Evolutionary conservation across 148 eudicot species (phyloP).

Genomic region (Linanthus parryae): DNA sequence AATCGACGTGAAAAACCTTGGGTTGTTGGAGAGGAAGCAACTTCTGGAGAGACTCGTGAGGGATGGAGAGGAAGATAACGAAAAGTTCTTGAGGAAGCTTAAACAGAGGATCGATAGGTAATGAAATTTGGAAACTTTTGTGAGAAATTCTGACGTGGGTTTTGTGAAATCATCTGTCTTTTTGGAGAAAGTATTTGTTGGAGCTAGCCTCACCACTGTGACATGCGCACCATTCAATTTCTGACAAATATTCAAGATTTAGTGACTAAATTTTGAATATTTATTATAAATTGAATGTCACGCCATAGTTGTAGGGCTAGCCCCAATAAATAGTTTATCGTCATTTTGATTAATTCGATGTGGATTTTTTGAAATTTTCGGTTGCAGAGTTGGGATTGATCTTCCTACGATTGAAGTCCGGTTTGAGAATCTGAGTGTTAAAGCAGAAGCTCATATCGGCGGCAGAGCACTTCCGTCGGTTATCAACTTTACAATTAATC

Average conservation of each 20-base stretch:
- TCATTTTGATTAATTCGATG: too few relatives aligned
- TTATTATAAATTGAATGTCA: too few relatives aligned
- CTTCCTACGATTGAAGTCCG: slow-evolving; percentile 60
- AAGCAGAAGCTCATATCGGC: slow-evolving; percentile 45
- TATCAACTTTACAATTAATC: slow-evolving; percentile 30
- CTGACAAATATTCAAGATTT: too few relatives aligned
- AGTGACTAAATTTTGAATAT: too few relatives aligned
- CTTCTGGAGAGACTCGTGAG: slow-evolving; percentile 7
- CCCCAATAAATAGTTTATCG: too few relatives aligned
- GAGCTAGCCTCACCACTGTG: too few relatives aligned
- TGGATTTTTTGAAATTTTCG: too few relatives aligned
- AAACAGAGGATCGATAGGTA: slow-evolving; percentile 12
- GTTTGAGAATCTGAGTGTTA: slow-evolving; percentile 43
- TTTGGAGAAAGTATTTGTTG: too few relatives aligned
- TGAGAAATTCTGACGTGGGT: not conserved
- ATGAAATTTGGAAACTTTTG: not conserved
- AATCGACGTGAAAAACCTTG: not conserved
- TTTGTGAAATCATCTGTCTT: too few relatives aligned
- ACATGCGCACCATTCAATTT: too few relatives aligned
- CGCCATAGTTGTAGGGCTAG: too few relatives aligned
- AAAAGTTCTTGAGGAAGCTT: slow-evolving; percentile 7
- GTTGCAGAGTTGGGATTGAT: slow-evolving; percentile 50
- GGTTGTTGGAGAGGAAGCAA: slow-evolving; percentile 3
- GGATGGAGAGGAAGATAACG: slow-evolving; percentile 7
- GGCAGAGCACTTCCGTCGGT: slow-evolving; percentile 51